Base-by-base conservation (phyloP, 441 rosid genomes). In the Erysimum cheiri region DNA sequence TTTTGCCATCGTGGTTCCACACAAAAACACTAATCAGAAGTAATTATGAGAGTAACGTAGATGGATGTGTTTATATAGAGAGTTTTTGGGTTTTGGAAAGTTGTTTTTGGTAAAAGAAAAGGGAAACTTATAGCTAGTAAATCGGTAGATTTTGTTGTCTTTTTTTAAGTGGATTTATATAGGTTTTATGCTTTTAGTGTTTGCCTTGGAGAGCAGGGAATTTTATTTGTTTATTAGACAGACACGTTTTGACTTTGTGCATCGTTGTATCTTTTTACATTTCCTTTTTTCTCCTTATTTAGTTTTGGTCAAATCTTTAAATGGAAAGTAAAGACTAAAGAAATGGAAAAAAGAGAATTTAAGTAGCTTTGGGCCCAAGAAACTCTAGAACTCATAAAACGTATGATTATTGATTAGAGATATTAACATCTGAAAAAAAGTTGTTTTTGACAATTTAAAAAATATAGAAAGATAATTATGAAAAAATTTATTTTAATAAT, bases 171-270 rank as follows among this genome's bases (percentile, higher is more conserved):
- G 36, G 54, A 43, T 41, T 67, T 56, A 67, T 31, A 67, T 43
- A 56, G 36, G 54, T 31, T 43, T 44, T 32, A 33, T 62, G 48
- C 6, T 49, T 8, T 64, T 50, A 33, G 36, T 64, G 35, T 64
- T 35, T 49, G 0, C 35, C 63, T 67, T 43, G 71, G 54, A 13
- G 71, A n/a, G 35, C 71, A 67, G 17, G 63, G 55, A 3, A 41
- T 36, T 8, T 41, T 39, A 24, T 3, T 22, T 50, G 0, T 40
- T 14, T 58, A 59, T 59, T 17, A 5, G 10, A 26, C 15, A 22
- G 50, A 37, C 46, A 33, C 44, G 46, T 3, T 46, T 49, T 70
- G 33, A 48, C 37, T 36, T 59, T 36, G 8, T 22, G 1, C 36
- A 33, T 56, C 8, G 33, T 59, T 19, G 19, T 39, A 36, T 33